Percentiles rank a stretch among this genome's conserved stretches.
Conservation (phyloP, 2,329 filamentous ascomycete genomes). For the Colletotrichum siamense region DNA sequence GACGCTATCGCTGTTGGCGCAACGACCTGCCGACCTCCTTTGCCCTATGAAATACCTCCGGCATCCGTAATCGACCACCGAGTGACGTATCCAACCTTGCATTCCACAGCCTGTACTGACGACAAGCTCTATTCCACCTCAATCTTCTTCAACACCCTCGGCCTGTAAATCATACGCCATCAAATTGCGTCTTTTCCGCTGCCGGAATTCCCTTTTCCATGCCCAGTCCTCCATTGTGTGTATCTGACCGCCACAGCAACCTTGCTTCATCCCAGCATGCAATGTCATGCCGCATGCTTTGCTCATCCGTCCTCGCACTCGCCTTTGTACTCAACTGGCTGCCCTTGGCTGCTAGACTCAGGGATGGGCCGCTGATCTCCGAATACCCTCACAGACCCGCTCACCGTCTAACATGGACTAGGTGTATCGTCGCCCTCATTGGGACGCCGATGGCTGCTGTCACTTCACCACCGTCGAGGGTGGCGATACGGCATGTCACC, state of each 20-base stretch:
- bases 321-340: neutral
- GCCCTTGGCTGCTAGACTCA: neutral
- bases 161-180: neutral
- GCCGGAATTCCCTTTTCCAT: neutral
- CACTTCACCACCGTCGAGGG: neutral
- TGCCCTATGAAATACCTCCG: neutral
- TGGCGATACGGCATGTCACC: slow-evolving; percentile 11
- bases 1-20: neutral
- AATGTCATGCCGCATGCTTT: neutral
- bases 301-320: neutral
- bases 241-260: neutral
- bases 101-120: neutral
- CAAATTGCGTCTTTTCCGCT: neutral
- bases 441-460: neutral
- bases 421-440: neutral
- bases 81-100: neutral
- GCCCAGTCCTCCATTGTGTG: neutral
- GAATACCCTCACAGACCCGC: slow-evolving; percentile 2
- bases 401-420: neutral
- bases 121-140: neutral
- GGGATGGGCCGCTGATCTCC: slow-evolving; percentile 18
- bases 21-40: neutral
- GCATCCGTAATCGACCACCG: neutral
- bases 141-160: neutral
- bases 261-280: neutral